These are phyloP conservation scores for Penstemon davidsonii DNA, from an alignment of 257 asterid genomes.

Conservation along the genomic window DNA sequence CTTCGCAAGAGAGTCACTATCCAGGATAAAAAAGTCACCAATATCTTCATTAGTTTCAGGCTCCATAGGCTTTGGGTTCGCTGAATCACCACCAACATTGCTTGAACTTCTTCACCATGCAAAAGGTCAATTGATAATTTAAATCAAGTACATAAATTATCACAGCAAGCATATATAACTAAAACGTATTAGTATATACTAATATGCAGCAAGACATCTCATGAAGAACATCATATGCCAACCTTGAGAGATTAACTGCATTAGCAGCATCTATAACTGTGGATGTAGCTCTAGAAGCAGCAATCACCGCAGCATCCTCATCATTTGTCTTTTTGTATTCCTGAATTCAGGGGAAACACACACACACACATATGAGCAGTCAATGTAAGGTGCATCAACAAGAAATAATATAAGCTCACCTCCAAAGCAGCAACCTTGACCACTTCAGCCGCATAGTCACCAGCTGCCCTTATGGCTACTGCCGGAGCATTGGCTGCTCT, in stretches of 20 bases:
- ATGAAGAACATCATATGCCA: constrained; percentile 30
- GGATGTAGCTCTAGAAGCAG: constrained; percentile 89
- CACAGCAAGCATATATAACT: not conserved
- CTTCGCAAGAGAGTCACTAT: constrained; percentile 71
- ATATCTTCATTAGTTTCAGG: constrained; percentile 61
- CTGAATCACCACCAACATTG: constrained; percentile 49
- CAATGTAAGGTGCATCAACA: constrained; percentile 19
- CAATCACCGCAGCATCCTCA: constrained; percentile 83
- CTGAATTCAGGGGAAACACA: constrained; percentile 37
- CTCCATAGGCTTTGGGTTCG: constrained; percentile 48
- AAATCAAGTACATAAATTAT: constrained; percentile 1
- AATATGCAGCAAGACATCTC: constrained; percentile 8
- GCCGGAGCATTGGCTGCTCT: constrained; percentile 88
- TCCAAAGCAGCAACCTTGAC: constrained; percentile 93
- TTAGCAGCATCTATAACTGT: constrained; percentile 90
- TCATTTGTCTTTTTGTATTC: constrained; percentile 70
- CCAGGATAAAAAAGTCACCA: constrained; percentile 57
- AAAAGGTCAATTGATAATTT: constrained; percentile 22
- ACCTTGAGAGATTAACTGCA: constrained; percentile 76
- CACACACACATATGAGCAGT: constrained; percentile 18
- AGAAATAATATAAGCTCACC: constrained; percentile 45
- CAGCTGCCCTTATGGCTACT: constrained; percentile 84
- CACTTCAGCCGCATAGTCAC: constrained; percentile 97
- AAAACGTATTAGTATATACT: too few species aligned
- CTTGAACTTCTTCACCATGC: constrained; percentile 47